These are phyloP conservation scores for Primulina huaijiensis DNA, from an alignment of 257 asterid species.

Conservation along the genomic window DNA sequence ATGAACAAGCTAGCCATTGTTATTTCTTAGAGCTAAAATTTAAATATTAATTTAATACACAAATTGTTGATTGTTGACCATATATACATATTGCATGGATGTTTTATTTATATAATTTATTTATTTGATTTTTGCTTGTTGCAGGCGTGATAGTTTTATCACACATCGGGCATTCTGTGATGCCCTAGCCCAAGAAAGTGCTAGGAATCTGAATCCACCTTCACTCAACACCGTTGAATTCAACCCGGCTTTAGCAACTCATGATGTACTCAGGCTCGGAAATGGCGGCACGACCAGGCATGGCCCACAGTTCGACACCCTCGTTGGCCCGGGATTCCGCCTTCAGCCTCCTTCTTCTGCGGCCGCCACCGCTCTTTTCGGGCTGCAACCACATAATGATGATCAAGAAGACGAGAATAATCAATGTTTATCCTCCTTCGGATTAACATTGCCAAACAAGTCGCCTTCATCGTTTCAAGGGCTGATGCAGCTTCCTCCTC, in stretches of 20 bases:
- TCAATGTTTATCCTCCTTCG: slow-evolving; percentile 31
- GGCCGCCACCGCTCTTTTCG: slow-evolving; percentile 24
- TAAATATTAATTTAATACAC: too few relatives aligned
- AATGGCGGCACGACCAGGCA: slow-evolving; percentile 27
- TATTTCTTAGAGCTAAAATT: too few relatives aligned
- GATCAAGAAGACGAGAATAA: slow-evolving; percentile 32
- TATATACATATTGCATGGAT: not conserved
- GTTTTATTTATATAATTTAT: not conserved
- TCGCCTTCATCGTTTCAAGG: slow-evolving; percentile 39
- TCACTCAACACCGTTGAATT: slow-evolving; percentile 46
- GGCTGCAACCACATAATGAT: slow-evolving; percentile 26
- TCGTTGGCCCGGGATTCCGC: slow-evolving; percentile 36
- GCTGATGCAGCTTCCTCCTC: slow-evolving; percentile 62
- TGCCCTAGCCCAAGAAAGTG: slow-evolving; percentile 76
- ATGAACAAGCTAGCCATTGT: too few relatives aligned
- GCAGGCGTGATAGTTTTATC: slow-evolving; percentile 81
- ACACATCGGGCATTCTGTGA: slow-evolving; percentile 89
- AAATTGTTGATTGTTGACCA: too few relatives aligned
- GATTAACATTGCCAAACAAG: slow-evolving; percentile 31
- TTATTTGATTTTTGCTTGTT: not conserved
- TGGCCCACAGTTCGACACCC: slow-evolving; percentile 39
- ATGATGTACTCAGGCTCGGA: slow-evolving; percentile 41
- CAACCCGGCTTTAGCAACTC: slow-evolving; percentile 28
- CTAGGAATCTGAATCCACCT: slow-evolving; percentile 47
- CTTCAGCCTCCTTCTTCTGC: slow-evolving; percentile 29